Conservation (phyloP, 768 basidiomycete genomes). For the Lactifluus pinguis region DNA sequence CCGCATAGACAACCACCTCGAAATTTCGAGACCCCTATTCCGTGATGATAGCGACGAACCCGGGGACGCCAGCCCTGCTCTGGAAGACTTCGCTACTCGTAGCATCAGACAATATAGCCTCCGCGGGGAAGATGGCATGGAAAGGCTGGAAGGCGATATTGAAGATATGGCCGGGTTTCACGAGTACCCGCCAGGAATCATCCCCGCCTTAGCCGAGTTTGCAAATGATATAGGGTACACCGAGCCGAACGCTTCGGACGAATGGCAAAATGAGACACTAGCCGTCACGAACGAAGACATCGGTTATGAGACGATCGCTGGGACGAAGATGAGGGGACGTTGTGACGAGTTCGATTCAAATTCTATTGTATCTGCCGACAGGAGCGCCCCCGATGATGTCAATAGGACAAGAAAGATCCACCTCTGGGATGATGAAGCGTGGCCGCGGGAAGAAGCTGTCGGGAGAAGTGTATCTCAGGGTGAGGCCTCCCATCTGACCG, state of each 20-base stretch:
- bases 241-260: neutral
- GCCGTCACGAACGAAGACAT: neutral
- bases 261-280: neutral
- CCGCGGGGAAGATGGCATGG: neutral
- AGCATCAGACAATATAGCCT: neutral
- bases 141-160: neutral
- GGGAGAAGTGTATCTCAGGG: neutral
- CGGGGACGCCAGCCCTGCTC: neutral
- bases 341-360: neutral
- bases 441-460: conserved; percentile 1
- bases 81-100: neutral
- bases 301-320: neutral
- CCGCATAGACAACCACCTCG: neutral
- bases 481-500: conserved; percentile 8
- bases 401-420: neutral
- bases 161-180: neutral
- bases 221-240: neutral
- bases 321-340: neutral
- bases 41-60: neutral
- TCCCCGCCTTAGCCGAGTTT: neutral
- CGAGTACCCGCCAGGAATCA: neutral
- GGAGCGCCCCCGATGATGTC: neutral
- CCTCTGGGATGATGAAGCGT: conserved; percentile 4
- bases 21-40: neutral
- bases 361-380: neutral